These are phyloP conservation scores for Kwoniella newhampshirensis DNA, from an alignment of 768 basidiomycete species.

Conservation along the genomic window DNA sequence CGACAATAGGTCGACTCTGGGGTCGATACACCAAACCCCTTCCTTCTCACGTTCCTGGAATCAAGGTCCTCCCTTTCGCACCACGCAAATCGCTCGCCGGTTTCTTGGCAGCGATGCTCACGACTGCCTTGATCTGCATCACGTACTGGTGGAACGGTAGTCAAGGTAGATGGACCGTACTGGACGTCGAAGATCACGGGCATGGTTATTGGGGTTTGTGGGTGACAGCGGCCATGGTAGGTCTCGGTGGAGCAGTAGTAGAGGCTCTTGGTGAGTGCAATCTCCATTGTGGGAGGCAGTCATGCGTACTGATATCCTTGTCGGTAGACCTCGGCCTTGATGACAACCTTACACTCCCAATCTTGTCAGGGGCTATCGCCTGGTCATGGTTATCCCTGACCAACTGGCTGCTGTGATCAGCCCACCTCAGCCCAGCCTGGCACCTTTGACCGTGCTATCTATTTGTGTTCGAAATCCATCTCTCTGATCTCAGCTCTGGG, in stretches of 20 bases:
- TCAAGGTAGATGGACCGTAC: slow-evolving; percentile 38
- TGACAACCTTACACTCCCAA: slow-evolving; percentile 85
- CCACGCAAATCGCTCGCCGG: slow-evolving; percentile 82
- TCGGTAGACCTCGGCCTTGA: slow-evolving; percentile 81
- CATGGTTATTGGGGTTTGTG: slow-evolving; percentile 55
- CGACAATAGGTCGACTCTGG: slow-evolving; percentile 83
- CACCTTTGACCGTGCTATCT: too few species aligned
- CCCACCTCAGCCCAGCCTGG: neutral
- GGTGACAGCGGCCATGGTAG: slow-evolving; percentile 64
- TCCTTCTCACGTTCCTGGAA: slow-evolving; percentile 56
- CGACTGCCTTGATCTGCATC: slow-evolving; percentile 66
- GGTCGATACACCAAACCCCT: slow-evolving; percentile 68
- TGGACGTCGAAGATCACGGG: slow-evolving; percentile 28
- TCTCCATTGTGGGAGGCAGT: neutral
- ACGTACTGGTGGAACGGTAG: slow-evolving; percentile 64
- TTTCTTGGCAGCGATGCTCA: slow-evolving; percentile 72
- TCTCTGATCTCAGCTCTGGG: too few species aligned
- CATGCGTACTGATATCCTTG: slow-evolving; percentile 7
- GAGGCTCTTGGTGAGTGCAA: slow-evolving; percentile 77
- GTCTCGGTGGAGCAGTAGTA: slow-evolving; percentile 77
- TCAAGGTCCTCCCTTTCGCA: slow-evolving; percentile 65
- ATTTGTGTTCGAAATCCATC: too few species aligned
- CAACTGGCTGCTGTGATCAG: slow-evolving; percentile 28
- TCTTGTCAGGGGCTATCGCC: slow-evolving; percentile 74
- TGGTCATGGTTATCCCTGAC: slow-evolving; percentile 57